A percentile compares a stretch with the other conserved stretches of the same genome.
Evolutionary conservation across 202 grass and related monocot genomes (phyloP).

Genomic region (Brachypodium distachyon): DNA sequence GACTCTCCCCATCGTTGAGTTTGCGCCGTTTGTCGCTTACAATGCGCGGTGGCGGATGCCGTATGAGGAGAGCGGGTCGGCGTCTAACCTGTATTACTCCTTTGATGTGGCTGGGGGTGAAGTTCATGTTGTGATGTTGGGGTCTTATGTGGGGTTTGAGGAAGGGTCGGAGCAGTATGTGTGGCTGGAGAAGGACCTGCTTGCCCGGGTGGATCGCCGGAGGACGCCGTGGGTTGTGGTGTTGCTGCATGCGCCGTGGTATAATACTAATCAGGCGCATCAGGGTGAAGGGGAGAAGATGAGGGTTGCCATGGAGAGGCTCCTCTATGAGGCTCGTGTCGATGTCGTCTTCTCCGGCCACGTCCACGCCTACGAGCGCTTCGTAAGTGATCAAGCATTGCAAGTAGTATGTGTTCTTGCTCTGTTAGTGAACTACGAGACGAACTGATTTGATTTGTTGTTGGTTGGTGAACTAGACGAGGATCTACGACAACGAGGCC

Average conservation of each 20-base stretch:
- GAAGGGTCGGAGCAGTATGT: constrained; percentile 21
- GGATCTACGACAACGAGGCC: constrained; percentile 11
- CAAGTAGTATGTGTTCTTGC: neutral
- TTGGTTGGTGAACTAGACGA: neutral
- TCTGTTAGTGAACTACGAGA: neutral
- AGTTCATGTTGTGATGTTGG: constrained; percentile 64
- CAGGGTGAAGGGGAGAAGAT: constrained; percentile 56
- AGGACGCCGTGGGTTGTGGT: constrained; percentile 48
- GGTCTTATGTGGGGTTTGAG: constrained; percentile 36
- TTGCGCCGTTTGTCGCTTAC: constrained; percentile 45
- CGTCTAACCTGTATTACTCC: constrained; percentile 64
- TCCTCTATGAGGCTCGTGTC: constrained; percentile 38
- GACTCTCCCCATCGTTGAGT: constrained; percentile 8
- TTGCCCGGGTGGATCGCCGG: constrained; percentile 31
- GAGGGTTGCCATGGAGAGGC: constrained; percentile 46
- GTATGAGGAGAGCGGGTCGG: constrained; percentile 31
- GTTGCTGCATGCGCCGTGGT: constrained; percentile 73
- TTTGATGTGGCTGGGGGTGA: constrained; percentile 51
- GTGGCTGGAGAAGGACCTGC: constrained; percentile 53
- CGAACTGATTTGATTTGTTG: neutral
- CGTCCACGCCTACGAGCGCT: constrained; percentile 80
- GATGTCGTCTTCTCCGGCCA: constrained; percentile 64
- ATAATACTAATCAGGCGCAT: constrained; percentile 65
- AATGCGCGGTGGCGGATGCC: constrained; percentile 88
- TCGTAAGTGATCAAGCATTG: constrained; percentile 27